phyloP scores from a whole-genome alignment of 352 stramenopile genomes.

The Phytopythium mirpurense region DNA sequence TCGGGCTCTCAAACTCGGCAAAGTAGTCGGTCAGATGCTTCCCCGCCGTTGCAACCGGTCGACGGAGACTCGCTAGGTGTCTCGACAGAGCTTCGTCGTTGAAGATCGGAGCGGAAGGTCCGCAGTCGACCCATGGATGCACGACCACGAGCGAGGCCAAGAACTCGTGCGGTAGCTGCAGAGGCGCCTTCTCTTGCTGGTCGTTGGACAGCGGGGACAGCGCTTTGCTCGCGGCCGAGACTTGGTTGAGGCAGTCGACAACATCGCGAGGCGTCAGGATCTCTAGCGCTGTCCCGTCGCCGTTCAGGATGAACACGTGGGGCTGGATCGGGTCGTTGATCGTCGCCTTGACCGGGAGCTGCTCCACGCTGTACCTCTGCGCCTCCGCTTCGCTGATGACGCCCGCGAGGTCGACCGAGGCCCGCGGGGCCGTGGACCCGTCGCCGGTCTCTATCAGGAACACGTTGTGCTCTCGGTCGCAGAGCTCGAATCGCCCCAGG shows the following conservation, averaged over 20 bases:
- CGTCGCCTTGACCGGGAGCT: conserved; percentile 48
- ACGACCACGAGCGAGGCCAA: conserved; percentile 1
- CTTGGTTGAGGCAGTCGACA: conserved; percentile 18
- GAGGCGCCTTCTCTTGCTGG: neutral
- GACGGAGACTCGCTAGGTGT: conserved; percentile 30
- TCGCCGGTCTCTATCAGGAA: conserved; percentile 31
- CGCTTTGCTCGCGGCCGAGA: neutral
- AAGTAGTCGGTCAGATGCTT: conserved; percentile 35
- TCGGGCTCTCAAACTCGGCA: conserved; percentile 9
- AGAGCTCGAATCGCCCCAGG: conserved; percentile 42
- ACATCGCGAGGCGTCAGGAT: conserved; percentile 49
- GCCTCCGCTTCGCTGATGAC: conserved; percentile 47
- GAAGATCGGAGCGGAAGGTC: conserved; percentile 16
- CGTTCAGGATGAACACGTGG: conserved; percentile 64
- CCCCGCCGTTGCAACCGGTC: conserved; percentile 36
- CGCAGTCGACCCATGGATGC: neutral
- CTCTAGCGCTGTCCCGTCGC: conserved; percentile 62
- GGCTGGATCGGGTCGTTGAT: conserved; percentile 78
- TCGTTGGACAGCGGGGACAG: neutral
- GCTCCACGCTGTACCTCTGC: conserved; percentile 39
- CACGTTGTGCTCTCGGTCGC: conserved; percentile 68
- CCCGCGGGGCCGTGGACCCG: conserved; percentile 7
- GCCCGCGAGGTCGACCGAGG: conserved; percentile 53
- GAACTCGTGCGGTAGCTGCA: neutral
- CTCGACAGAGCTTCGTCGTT: conserved; percentile 29